phyloP scores from a whole-genome alignment of 2,329 filamentous ascomycete genomes.

The Aspergillus sp. region DNA sequence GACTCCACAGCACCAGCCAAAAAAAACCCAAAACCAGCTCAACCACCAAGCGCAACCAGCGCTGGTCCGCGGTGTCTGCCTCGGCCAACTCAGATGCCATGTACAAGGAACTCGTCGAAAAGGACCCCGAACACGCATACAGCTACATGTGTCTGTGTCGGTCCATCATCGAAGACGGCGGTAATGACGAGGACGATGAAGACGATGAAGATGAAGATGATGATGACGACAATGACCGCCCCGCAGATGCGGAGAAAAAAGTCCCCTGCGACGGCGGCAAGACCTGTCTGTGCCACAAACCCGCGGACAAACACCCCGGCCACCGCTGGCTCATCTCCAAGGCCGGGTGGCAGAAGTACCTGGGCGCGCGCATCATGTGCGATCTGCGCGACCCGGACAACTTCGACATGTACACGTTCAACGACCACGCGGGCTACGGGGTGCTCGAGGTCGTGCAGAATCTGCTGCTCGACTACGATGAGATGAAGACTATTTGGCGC shows the following conservation, averaged over 20 bases:
- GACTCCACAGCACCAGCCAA: not conserved
- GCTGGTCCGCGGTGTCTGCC: constrained; percentile 33
- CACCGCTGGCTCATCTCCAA: constrained; percentile 6
- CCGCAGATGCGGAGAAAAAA: constrained; percentile 21
- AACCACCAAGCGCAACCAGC: constrained; percentile 4
- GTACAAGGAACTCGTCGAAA: not conserved
- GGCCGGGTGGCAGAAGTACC: constrained; percentile 3
- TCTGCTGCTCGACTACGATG: constrained; percentile 38
- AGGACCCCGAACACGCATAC: not conserved
- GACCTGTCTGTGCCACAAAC: constrained; percentile 11
- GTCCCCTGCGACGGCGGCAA: constrained; percentile 19
- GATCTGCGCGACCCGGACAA: constrained; percentile 35
- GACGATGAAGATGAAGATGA: constrained; percentile 3
- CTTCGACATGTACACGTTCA: constrained; percentile 45
- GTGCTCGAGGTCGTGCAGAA: constrained; percentile 45
- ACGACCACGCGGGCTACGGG: constrained; percentile 43
- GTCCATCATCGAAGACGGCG: constrained; percentile 1
- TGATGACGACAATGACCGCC: constrained; percentile 18
- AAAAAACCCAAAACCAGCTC: not conserved
- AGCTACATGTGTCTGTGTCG: constrained; percentile 4
- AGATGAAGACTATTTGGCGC: constrained; percentile 30
- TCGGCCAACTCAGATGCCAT: constrained; percentile 32
- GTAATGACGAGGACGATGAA: constrained; percentile 20
- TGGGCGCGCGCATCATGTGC: constrained; percentile 18
- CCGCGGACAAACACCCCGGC: constrained; percentile 5